Evolutionary conservation across 2,329 filamentous ascomycete species (phyloP).

Genomic region (Penicillium sp.): DNA sequence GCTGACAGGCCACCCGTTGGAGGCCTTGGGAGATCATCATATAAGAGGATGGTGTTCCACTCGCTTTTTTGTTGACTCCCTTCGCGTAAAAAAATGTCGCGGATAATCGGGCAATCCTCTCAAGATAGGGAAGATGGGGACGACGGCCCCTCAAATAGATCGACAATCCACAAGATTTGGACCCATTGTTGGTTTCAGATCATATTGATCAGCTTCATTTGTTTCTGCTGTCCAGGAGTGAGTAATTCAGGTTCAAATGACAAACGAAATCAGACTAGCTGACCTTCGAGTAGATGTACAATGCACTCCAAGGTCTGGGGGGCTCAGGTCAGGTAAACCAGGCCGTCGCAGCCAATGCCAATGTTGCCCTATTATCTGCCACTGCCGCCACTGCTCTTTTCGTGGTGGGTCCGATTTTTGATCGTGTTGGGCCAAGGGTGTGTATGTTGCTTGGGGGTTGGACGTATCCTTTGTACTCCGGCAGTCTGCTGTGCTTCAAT

Average conservation of each 20-base stretch:
- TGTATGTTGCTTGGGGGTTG: slow-evolving; percentile 50
- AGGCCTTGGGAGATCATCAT: not conserved
- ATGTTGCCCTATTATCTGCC: slow-evolving; percentile 46
- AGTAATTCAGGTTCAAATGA: not conserved
- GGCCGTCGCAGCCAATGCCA: slow-evolving; percentile 50
- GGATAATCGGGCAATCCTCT: slow-evolving; percentile 18
- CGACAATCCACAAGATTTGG: slow-evolving; percentile 33
- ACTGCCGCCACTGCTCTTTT: slow-evolving; percentile 49
- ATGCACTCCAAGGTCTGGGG: slow-evolving; percentile 49
- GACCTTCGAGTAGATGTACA: slow-evolving; percentile 46
- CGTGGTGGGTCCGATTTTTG: slow-evolving; percentile 48
- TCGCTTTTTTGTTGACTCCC: not conserved
- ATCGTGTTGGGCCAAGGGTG: slow-evolving; percentile 44
- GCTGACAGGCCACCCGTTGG: not conserved
- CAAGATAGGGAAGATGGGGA: not conserved
- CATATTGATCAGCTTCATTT: slow-evolving; percentile 51
- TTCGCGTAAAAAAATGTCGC: slow-evolving; percentile 8
- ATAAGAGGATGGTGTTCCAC: not conserved
- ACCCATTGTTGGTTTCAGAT: slow-evolving; percentile 53
- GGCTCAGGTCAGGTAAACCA: slow-evolving; percentile 50
- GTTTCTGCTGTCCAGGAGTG: slow-evolving; percentile 49
- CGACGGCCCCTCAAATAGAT: slow-evolving; percentile 4
- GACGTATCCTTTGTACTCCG: slow-evolving; percentile 51
- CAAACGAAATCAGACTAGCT: not conserved
- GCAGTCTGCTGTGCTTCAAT: slow-evolving; percentile 48